Evolutionary conservation across 371 early-diverging fungal species (phyloP), one percentile per base, ranked within the genome.

Genomic region (Lichtheimia ornata): DNA sequence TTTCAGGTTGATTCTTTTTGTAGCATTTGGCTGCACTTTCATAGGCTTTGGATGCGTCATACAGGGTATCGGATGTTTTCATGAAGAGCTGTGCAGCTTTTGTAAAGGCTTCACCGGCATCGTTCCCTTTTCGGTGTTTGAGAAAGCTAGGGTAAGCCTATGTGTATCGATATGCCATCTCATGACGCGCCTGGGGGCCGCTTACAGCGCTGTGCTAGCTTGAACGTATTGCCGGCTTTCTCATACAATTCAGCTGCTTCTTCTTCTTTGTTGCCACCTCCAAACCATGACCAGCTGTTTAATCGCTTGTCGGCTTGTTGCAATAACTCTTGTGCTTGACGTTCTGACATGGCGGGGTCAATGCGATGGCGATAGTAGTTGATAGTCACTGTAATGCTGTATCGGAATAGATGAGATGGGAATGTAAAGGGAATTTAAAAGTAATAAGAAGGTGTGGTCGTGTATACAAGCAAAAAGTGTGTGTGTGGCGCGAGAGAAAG

Each of bases 181-280:
- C 28, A 35, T 35, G 35, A 35, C 35, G 35, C 35, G 35, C 35
- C 35, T 35, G 11, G 11, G 35, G 35, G 6, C 22, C n/a, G 56
- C 86, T 66, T 82, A 93, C 94, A 93, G 74, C 87, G 81, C 77
- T 96, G 94, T 58, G 88, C 87, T 42, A 95, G 74, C 77, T 95
- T 96, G 83, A 92, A 96, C 17, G 86, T 81, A 76, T 96, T 96
- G 52, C 85, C 95, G 9, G 97, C 97, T 62, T 90, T 86, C 65
- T 83, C 85, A 71, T 88, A 97, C 56, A 96, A 84, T 50, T 97
- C 97, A 44, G 92, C 90, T 7, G 97, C 97, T 67, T 97, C 97
- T 51, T 96, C 96, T 52, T 87, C 85, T 67, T 95, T 96, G 64
- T 89, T 89, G 18, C 66, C 67, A 47, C 91, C 86, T 43, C 91